Percentiles rank a stretch among this genome's conserved stretches.
Evolutionary conservation across 2,329 filamentous ascomycete species (phyloP).

Genomic region (Penicillium sp.): DNA sequence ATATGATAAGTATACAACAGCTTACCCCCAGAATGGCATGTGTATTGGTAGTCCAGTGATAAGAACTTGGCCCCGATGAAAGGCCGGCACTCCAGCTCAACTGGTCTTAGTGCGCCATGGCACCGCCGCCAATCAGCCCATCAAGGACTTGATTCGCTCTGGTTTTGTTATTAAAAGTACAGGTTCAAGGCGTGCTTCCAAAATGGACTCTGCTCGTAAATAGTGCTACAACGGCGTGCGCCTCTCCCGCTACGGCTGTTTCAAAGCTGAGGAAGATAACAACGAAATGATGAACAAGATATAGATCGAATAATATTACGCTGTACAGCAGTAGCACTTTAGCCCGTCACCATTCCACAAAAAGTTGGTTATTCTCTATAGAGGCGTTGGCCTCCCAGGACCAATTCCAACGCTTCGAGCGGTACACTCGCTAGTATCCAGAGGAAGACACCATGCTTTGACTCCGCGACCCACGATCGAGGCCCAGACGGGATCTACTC

Average conservation of each 20-base stretch:
- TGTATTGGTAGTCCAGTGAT: neutral
- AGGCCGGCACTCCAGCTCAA: neutral
- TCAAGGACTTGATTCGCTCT: constrained; percentile 7
- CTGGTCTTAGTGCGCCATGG: constrained; percentile 1
- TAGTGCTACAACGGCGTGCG: constrained; percentile 15
- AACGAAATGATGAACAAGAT: constrained; percentile 1
- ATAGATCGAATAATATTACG: neutral
- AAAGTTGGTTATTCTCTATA: neutral
- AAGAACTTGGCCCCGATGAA: neutral
- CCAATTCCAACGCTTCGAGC: neutral
- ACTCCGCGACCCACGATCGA: constrained; percentile 4
- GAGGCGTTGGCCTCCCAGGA: neutral
- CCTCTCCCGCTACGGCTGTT: constrained; percentile 19
- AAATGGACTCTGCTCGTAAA: constrained; percentile 6
- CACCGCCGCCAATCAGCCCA: constrained; percentile 1
- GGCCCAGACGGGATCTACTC: constrained; percentile 10
- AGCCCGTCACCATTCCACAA: neutral
- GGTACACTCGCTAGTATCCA: neutral
- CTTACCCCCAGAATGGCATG: neutral
- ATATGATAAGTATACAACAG: neutral
- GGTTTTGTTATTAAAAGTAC: constrained; percentile 6
- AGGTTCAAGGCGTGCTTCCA: neutral
- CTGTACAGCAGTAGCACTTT: neutral
- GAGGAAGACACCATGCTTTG: constrained; percentile 1
- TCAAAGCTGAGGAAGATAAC: constrained; percentile 1